phyloP scores from a whole-genome alignment of 768 basidiomycete genomes.

The Trametes coccinea region DNA sequence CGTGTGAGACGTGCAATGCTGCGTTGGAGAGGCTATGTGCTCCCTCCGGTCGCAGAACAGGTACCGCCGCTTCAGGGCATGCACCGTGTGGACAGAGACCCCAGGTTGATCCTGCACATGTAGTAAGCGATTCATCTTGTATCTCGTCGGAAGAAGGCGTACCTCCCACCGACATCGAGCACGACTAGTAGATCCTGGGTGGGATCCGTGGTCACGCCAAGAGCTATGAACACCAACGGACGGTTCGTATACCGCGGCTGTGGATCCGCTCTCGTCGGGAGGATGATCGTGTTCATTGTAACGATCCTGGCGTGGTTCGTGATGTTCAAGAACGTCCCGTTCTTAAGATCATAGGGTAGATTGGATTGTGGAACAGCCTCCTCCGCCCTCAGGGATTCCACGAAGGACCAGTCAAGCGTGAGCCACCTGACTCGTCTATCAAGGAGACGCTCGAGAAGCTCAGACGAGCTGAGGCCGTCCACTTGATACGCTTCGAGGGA shows the following conservation, averaged over 20 bases:
- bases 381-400: constrained; percentile 7
- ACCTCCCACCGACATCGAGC: constrained; percentile 31
- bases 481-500: constrained; percentile 25
- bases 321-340: constrained; percentile 53
- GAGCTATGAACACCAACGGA: constrained; percentile 41
- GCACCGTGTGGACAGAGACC: constrained; percentile 40
- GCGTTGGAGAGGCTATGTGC: constrained; percentile 30
- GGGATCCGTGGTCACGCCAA: constrained; percentile 64
- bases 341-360: constrained; percentile 60
- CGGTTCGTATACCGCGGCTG: constrained; percentile 27
- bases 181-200: constrained; percentile 59
- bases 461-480: constrained; percentile 23
- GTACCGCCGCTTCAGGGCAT: constrained; percentile 43
- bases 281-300: constrained; percentile 29
- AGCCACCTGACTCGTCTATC: constrained; percentile 40
- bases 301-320: neutral
- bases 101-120: constrained; percentile 40
- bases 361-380: constrained; percentile 40
- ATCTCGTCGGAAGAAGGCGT: constrained; percentile 12
- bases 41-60: constrained; percentile 31
- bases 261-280: constrained; percentile 23
- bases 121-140: constrained; percentile 2
- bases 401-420: constrained; percentile 31
- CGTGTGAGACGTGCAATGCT: constrained; percentile 53
- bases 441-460: constrained; percentile 36